These are phyloP conservation scores for Leptodermis oblonga DNA, from an alignment of 257 asterid species.

Conservation along the genomic window DNA sequence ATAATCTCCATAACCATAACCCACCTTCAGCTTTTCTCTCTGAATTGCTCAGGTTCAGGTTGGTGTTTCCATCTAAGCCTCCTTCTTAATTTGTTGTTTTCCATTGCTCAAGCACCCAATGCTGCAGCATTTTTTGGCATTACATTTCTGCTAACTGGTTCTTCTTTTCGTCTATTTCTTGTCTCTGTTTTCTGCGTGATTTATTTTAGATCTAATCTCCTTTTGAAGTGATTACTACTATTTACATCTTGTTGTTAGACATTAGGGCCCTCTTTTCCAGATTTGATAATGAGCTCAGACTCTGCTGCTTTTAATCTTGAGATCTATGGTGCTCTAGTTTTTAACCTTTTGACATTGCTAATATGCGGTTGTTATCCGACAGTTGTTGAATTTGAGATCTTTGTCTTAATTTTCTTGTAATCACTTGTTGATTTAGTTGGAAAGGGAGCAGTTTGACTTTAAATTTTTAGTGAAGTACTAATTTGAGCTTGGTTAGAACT, in stretches of 20 bases:
- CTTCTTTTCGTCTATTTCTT: background rate
- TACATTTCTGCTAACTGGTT: background rate
- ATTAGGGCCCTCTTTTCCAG: background rate
- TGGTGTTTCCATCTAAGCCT: conserved; percentile 1
- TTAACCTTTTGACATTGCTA: background rate
- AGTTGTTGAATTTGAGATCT: conserved; percentile 9
- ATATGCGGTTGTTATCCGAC: background rate
- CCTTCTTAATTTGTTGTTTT: conserved; percentile 10
- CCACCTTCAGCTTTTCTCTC: conserved; percentile 9
- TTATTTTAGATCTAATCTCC: conserved; percentile 15
- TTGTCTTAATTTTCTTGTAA: background rate
- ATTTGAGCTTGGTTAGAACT: background rate
- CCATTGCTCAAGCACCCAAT: background rate
- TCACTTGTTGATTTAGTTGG: background rate
- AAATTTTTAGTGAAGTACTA: background rate
- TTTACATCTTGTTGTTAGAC: background rate
- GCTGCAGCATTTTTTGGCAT: conserved; percentile 5
- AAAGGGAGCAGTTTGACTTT: background rate
- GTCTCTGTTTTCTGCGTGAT: background rate
- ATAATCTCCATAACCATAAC: conserved; percentile 1
- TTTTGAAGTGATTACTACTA: background rate
- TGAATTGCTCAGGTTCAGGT: conserved; percentile 21
- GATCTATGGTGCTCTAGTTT: background rate
- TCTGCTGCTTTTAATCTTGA: background rate
- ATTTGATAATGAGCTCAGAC: background rate